Conservation (phyloP, 1,284 basidiomycete species). For the Irpex sp. region DNA sequence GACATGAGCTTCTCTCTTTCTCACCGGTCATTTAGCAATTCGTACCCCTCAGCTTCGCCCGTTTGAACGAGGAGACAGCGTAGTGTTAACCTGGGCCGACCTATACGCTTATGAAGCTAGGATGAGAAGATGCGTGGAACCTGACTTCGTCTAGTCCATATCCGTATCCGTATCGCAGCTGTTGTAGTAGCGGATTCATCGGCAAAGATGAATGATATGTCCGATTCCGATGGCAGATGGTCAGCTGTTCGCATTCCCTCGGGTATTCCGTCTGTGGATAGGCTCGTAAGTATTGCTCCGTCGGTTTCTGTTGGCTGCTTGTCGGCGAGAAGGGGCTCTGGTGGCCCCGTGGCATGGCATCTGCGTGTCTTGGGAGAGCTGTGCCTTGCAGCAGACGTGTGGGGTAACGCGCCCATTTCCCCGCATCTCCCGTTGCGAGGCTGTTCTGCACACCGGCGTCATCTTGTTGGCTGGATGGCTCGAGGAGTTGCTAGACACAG, state of each 20-base stretch:
- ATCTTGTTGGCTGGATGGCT: neutral
- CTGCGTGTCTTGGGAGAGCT: neutral
- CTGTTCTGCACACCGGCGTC: neutral
- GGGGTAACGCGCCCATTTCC: conserved; percentile 13
- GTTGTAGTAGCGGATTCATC: neutral
- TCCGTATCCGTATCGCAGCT: neutral
- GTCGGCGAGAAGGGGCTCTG: neutral
- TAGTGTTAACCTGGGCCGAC: neutral
- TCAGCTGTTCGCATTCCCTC: neutral
- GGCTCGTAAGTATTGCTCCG: neutral
- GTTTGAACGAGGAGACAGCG: conserved; percentile 34
- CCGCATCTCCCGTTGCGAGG: conserved; percentile 13
- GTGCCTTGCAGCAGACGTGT: conserved; percentile 7
- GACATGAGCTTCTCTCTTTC: conserved; percentile 22
- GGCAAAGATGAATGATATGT: neutral
- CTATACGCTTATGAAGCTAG: neutral
- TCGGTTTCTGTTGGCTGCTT: neutral
- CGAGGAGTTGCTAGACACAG: conserved; percentile 7
- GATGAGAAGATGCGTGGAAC: neutral
- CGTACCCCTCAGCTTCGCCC: conserved; percentile 62
- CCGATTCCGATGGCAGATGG: neutral
- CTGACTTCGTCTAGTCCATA: neutral
- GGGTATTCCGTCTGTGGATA: neutral
- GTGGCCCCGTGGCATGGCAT: neutral
- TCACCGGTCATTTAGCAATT: conserved; percentile 45